phyloP scores from a whole-genome alignment of 2,329 filamentous ascomycete genomes.

The Fusarium globosum region DNA sequence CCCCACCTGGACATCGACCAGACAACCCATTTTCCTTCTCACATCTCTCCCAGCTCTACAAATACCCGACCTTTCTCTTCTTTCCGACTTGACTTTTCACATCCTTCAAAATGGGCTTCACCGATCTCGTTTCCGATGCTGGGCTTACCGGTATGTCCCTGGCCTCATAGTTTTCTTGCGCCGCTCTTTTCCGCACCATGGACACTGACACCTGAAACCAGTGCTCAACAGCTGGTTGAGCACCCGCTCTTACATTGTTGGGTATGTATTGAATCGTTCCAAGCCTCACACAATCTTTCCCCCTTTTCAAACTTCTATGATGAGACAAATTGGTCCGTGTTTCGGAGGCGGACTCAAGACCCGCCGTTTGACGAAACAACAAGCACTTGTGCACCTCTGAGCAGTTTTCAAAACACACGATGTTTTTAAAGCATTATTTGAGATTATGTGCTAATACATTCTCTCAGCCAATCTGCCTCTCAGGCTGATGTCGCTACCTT shows the following conservation, averaged over 20 bases:
- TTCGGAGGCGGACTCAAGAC: slow-evolving; percentile 94
- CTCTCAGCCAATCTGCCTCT: slow-evolving; percentile 70
- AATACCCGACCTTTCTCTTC: slow-evolving; percentile 43
- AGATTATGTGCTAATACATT: slow-evolving; percentile 34
- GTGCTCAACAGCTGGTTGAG: slow-evolving; percentile 79
- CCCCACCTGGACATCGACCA: slow-evolving; percentile 54
- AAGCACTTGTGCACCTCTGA: slow-evolving; percentile 85
- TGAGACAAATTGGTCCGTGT: slow-evolving; percentile 96
- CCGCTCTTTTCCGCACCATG: slow-evolving; percentile 42
- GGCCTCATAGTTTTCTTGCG: slow-evolving; percentile 41
- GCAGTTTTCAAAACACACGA: slow-evolving; percentile 33
- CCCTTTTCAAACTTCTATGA: slow-evolving; percentile 56
- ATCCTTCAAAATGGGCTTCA: slow-evolving; percentile 72
- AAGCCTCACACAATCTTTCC: neutral
- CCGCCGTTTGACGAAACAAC: slow-evolving; percentile 81
- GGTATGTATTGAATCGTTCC: slow-evolving; percentile 67
- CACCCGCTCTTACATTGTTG: slow-evolving; percentile 83
- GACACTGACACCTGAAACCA: slow-evolving; percentile 55
- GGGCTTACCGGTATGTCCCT: slow-evolving; percentile 61
- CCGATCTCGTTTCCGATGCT: slow-evolving; percentile 73
- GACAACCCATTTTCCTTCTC: slow-evolving; percentile 51
- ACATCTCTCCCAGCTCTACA: slow-evolving; percentile 47
- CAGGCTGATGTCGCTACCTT: slow-evolving; percentile 97
- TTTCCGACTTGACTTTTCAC: slow-evolving; percentile 40
- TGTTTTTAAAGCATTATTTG: slow-evolving; percentile 1